A percentile compares a stretch with the other conserved stretches of the same genome.
Conservation (phyloP, 441 rosid genomes). For the Bocquillonia castaneifolia region DNA sequence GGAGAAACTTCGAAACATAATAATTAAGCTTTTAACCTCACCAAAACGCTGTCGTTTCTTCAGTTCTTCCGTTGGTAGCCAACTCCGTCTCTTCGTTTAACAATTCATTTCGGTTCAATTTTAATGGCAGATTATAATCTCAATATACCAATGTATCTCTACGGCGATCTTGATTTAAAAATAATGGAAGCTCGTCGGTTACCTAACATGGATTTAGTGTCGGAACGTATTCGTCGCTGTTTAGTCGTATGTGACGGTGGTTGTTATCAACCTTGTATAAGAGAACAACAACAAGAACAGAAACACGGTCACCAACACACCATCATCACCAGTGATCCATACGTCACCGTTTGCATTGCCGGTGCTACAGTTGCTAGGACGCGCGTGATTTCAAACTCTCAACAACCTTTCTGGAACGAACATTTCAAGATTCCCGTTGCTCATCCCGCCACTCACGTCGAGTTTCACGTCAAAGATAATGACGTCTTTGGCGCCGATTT, state of each 20-base stretch:
- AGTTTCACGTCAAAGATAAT: constrained; percentile 66
- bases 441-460: constrained; percentile 53
- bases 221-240: constrained; percentile 50
- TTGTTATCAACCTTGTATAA: constrained; percentile 30
- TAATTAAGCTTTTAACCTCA: not conserved
- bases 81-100: constrained; percentile 18
- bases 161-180: constrained; percentile 66
- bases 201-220: constrained; percentile 75
- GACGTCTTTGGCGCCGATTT: constrained; percentile 76
- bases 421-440: constrained; percentile 62
- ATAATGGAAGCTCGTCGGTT: constrained; percentile 66
- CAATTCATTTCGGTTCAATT: not conserved
- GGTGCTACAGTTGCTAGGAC: constrained; percentile 80
- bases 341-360: constrained; percentile 65
- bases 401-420: constrained; percentile 67
- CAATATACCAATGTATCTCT: constrained; percentile 32
- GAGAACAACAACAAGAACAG: not conserved
- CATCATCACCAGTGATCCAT: constrained; percentile 85
- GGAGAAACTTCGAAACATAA: constrained; percentile 26
- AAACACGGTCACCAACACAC: constrained; percentile 23
- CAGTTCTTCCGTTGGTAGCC: constrained; percentile 24
- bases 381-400: constrained; percentile 61
- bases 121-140: constrained; percentile 21
- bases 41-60: not conserved
- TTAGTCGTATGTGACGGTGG: constrained; percentile 31